These are phyloP conservation scores for Fusarium subtropicale DNA, from an alignment of 2,329 filamentous ascomycete genomes.

Conservation along the genomic window DNA sequence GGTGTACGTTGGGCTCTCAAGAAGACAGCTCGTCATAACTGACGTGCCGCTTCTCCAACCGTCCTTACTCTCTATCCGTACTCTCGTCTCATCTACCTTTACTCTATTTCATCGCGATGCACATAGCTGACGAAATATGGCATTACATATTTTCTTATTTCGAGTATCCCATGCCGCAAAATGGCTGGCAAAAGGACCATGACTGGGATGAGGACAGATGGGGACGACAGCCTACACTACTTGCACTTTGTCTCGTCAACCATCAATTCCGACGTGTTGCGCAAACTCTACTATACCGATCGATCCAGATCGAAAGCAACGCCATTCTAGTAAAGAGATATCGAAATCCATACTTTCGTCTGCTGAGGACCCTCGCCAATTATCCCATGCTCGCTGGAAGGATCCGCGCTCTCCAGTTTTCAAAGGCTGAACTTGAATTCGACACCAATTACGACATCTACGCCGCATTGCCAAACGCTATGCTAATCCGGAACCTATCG, in stretches of 20 bases:
- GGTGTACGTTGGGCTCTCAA: not conserved
- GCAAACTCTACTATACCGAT: not conserved
- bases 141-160: not conserved
- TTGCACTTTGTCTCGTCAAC: not conserved
- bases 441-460: not conserved
- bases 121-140: not conserved
- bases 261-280: not conserved
- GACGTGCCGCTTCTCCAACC: not conserved
- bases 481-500: too few species aligned
- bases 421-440: too few species aligned
- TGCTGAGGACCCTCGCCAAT: not conserved
- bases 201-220: not conserved
- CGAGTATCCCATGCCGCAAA: not conserved
- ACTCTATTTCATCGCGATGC: not conserved
- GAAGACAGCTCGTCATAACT: not conserved
- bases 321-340: fast-evolving
- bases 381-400: not conserved
- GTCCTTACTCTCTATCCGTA: not conserved
- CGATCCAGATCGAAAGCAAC: not conserved
- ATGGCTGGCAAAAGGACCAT: not conserved
- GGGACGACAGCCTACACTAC: not conserved
- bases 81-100: not conserved
- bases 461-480: not conserved
- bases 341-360: not conserved
- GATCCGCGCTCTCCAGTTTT: not conserved